A percentile compares a stretch with the other conserved stretches of the same genome.
Conservation (phyloP, 331 rosid species). For the Quercus tomentella region DNA sequence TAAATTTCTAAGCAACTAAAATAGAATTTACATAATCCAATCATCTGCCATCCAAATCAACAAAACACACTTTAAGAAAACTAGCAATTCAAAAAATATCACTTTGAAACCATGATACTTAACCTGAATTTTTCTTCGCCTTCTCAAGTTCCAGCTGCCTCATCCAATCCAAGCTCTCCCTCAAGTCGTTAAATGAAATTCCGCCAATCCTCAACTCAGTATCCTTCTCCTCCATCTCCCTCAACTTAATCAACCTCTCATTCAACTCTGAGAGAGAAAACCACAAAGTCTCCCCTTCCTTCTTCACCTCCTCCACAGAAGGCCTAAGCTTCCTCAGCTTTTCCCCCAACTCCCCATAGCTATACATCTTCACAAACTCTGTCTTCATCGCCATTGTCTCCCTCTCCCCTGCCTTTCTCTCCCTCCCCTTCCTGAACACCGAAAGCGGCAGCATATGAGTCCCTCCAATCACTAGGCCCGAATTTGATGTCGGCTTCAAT, state of each 20-base stretch:
- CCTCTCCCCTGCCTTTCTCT: background rate
- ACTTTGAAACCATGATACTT: slow-evolving; percentile 16
- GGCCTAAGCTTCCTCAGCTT: slow-evolving; percentile 63
- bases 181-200: background rate
- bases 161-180: background rate
- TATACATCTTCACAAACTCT: slow-evolving; percentile 32
- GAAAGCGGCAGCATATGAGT: slow-evolving; percentile 12
- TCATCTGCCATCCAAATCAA: background rate
- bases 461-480: slow-evolving; percentile 22
- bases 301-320: background rate
- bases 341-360: slow-evolving; percentile 39
- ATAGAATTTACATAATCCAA: background rate
- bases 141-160: background rate
- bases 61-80: background rate
- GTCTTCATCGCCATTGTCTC: slow-evolving; percentile 3
- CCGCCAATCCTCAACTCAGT: background rate
- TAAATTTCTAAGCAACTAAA: background rate
- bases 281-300: slow-evolving; percentile 24
- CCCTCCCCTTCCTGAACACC: slow-evolving; percentile 36
- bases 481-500: slow-evolving; percentile 2
- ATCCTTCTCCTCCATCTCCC: slow-evolving; percentile 45
- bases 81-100: background rate
- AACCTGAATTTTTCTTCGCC: slow-evolving; percentile 20
- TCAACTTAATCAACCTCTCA: slow-evolving; percentile 58
- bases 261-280: slow-evolving; percentile 66